Base-by-base conservation (phyloP, 2,329 filamentous ascomycete genomes). In the Ilyonectria sp. region DNA sequence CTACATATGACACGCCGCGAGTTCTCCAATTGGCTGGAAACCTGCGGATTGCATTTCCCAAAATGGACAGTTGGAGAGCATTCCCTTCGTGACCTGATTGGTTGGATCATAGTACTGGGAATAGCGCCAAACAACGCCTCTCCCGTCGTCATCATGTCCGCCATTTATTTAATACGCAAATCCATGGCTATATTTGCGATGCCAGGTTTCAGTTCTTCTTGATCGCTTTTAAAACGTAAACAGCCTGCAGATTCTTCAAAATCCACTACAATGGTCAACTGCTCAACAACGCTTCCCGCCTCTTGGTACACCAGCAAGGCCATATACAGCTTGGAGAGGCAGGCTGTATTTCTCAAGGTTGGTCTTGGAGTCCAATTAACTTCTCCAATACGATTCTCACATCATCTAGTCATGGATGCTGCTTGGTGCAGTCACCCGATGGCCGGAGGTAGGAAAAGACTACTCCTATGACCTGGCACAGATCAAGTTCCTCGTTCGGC, bases 231-330 rank as follows among this genome's bases (percentile, higher is more conserved):
- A 19, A 21, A 60, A 52, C 15, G 33, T 6, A 19, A 17, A 19
- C 13, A 2, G 13, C 9, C 4, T 11, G 2, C 8, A 50, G 3
- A 47, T n/a, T 11, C 15, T 17, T 17, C 1, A 19, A 19, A 44
- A n/a, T 29, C 10, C 4, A 29, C 2, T 3, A 53, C 21, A 54
- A 69, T 66, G 65, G 13, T 53, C 6, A 8, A 33, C 47, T 63
- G 56, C 19, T 60, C 68, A 21, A 66, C 67, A 13, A 71, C 69
- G 1, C 69, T 71, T 29, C 69, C 69, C 2, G 69, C 69, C 17
- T 71, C 69, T 15, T 71, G 69, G 69, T 71, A 64, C 46, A 71
- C 69, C 2, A 70, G 68, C 62, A 65, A 62, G 21, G 68, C 55
- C 29, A 54, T 71, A 8, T 68, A 68, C 26, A 29, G 40, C 29